Percentiles rank a stretch among this genome's conserved stretches.
Conservation (phyloP, 2,329 filamentous ascomycete species). For the Neonectria magnoliae region DNA sequence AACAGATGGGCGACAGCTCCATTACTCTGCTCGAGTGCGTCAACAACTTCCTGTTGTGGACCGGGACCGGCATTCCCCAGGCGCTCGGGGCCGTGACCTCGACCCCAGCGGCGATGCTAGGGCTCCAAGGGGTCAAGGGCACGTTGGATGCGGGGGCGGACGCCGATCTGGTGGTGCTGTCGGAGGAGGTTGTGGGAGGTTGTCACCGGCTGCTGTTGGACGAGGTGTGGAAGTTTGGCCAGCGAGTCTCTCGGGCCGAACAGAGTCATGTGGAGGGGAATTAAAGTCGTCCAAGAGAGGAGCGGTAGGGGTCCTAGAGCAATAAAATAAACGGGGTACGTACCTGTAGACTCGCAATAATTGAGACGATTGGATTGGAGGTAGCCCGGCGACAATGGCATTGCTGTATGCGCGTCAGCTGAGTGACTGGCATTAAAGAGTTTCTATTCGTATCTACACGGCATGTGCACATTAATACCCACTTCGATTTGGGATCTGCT, state of each 20-base stretch:
- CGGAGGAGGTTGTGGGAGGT: conserved; percentile 59
- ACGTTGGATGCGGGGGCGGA: conserved; percentile 70
- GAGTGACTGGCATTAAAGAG: neutral
- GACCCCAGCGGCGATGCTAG: conserved; percentile 82
- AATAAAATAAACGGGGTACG: neutral
- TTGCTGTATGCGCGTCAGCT: neutral
- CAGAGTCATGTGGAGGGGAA: conserved; percentile 31
- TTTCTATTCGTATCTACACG: neutral
- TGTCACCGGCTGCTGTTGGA: conserved; percentile 69
- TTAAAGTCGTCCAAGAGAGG: neutral
- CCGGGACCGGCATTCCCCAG: conserved; percentile 72
- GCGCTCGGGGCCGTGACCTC: conserved; percentile 78
- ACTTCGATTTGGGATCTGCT: too few relatives aligned
- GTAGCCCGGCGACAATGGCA: neutral
- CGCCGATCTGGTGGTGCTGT: conserved; percentile 75
- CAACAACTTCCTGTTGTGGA: conserved; percentile 82
- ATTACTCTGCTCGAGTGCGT: conserved; percentile 83
- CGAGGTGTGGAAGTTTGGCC: conserved; percentile 83
- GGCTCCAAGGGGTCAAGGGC: conserved; percentile 74
- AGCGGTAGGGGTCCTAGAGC: conserved; percentile 1
- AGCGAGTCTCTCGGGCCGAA: conserved; percentile 53
- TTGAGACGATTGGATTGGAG: neutral
- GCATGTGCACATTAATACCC: too few relatives aligned
- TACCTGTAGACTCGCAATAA: conserved; percentile 4
- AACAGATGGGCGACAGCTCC: conserved; percentile 55